phyloP scores from a whole-genome alignment of 176 grass and related monocot species.

The Otatea glauca region DNA sequence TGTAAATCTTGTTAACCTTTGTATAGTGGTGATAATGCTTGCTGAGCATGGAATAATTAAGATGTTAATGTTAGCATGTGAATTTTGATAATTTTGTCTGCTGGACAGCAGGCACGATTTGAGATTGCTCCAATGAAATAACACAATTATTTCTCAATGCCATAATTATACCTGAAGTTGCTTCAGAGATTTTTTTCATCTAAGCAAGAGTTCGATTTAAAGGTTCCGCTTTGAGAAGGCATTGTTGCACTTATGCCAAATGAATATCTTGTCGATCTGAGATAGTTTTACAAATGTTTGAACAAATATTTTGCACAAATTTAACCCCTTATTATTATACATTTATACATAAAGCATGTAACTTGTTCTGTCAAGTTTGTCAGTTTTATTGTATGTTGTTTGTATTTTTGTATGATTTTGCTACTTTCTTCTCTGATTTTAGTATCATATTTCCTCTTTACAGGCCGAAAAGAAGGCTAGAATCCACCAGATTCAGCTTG shows the following conservation, averaged over 20 bases:
- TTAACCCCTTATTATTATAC: background rate
- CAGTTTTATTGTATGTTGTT: background rate
- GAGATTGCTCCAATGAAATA: slow-evolving; percentile 14
- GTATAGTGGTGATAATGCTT: background rate
- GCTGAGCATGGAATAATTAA: background rate
- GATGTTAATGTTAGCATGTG: background rate
- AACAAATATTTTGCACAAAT: background rate
- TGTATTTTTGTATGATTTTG: background rate
- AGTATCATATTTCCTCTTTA: slow-evolving; percentile 16
- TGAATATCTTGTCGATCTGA: too few species aligned
- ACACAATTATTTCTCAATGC: background rate
- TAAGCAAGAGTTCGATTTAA: background rate
- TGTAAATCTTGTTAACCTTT: background rate
- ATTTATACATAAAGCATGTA: background rate
- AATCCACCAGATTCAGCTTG: slow-evolving; percentile 58
- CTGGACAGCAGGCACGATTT: background rate
- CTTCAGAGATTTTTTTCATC: background rate
- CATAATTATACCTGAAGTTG: background rate
- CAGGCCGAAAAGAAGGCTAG: slow-evolving; percentile 79
- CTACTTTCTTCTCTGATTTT: background rate
- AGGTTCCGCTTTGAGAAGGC: background rate
- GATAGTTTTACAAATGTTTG: background rate
- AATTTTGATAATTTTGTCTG: background rate
- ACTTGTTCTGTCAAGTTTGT: background rate
- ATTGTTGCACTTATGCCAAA: too few species aligned